Evolutionary conservation across 2,329 filamentous ascomycete species (phyloP).

Genomic region (Blastomyces emzantsi): DNA sequence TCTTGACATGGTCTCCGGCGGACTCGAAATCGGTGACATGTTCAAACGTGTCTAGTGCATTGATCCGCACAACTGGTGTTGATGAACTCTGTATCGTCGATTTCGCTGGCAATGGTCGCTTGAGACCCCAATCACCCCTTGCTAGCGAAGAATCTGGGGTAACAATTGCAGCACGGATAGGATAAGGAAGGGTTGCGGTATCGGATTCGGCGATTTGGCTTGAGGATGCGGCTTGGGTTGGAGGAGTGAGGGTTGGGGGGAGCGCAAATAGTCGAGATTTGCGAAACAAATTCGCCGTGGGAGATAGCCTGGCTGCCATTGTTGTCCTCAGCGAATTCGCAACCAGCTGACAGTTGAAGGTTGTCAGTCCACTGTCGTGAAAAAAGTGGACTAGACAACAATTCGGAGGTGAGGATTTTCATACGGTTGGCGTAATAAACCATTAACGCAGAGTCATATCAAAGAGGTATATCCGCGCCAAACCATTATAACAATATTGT

Average conservation of each 20-base stretch:
- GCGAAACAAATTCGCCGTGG: constrained; percentile 62
- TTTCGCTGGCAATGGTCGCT: constrained; percentile 69
- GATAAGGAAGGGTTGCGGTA: constrained; percentile 65
- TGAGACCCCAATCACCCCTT: constrained; percentile 87
- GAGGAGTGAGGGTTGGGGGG: constrained; percentile 61
- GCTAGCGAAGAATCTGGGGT: constrained; percentile 63
- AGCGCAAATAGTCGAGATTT: constrained; percentile 85
- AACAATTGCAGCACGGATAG: constrained; percentile 74
- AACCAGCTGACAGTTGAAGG: not conserved
- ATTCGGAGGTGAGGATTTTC: constrained; percentile 7
- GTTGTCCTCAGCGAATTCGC: constrained; percentile 5
- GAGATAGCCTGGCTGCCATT: constrained; percentile 42
- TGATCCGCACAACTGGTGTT: constrained; percentile 67
- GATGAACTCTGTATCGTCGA: constrained; percentile 59
- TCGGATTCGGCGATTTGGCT: constrained; percentile 48
- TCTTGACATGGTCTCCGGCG: constrained; percentile 70
- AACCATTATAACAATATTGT: too few species aligned
- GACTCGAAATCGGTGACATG: constrained; percentile 83
- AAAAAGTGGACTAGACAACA: not conserved
- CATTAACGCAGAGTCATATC: not conserved
- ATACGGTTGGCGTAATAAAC: not conserved
- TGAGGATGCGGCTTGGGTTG: constrained; percentile 44
- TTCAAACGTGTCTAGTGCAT: constrained; percentile 72
- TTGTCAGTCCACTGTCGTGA: not conserved
- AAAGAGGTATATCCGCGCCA: not conserved